Conservation (phyloP, 164 flowering plant genomes). For the Annona cherimola region DNA sequence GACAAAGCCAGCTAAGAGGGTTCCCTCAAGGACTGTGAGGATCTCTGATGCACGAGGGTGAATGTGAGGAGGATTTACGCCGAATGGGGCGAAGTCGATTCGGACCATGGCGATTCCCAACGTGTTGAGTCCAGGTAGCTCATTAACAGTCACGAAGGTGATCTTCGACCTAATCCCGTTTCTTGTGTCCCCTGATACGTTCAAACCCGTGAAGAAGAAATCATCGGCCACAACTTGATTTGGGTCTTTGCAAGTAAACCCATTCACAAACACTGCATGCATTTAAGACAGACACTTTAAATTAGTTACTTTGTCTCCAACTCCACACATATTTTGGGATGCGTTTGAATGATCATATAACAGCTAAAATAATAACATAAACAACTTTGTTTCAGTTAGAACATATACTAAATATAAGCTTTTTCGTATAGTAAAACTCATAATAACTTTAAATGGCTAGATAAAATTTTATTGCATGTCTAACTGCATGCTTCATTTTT, state of each 20-base stretch:
- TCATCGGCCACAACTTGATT: not conserved
- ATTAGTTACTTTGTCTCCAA: no score
- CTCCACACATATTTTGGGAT: no score
- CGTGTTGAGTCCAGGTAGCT: slow-evolving; percentile 10
- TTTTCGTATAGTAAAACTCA: no score
- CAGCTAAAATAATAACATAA: no score
- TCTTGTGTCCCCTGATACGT: not conserved
- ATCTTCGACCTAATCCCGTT: not conserved
- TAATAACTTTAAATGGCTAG: no score
- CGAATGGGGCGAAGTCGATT: slow-evolving; percentile 9
- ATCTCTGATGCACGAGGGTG: slow-evolving; percentile 9
- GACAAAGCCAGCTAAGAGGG: slow-evolving; percentile 10
- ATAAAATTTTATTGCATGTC: no score
- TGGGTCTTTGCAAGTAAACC: slow-evolving; percentile 5
- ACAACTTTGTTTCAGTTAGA: no score
- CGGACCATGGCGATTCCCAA: slow-evolving; percentile 13
- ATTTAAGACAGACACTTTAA: no score
- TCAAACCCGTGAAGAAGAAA: slow-evolving; percentile 4
- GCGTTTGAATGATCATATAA: no score
- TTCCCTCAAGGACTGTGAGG: slow-evolving; percentile 8
- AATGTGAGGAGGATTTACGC: slow-evolving; percentile 11
- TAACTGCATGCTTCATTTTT: no score
- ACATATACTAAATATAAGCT: no score
- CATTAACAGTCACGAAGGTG: slow-evolving; percentile 1
- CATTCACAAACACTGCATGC: slow-evolving; percentile 3